Base-by-base conservation (phyloP, 73 alveolate genomes). In the Paramecium octaurelia region DNA sequence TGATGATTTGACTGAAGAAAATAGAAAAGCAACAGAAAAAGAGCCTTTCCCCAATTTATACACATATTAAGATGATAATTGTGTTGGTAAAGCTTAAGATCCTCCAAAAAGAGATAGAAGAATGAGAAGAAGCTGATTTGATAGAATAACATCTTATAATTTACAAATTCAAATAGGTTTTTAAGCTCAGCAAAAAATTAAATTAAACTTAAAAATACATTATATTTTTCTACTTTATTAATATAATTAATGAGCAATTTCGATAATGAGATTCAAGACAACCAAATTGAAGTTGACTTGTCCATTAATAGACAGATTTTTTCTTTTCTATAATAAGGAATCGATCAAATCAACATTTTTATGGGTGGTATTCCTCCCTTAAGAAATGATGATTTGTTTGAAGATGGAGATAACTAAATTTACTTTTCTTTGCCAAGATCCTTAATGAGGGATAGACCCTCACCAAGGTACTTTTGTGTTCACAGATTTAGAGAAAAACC, bases 61-160 rank as follows among this genome's bases (percentile, higher is more conserved):
- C 34, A 14, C 91, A 23, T 23, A 42, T 5, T n/a, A 27, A 23
- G 76, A 80, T 80, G 73, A 48, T 18, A 80, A 80, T 80, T 80
- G 75, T 48, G 91, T 80, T 43, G 91, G 76, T n/a, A 40, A 40
- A 21, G 91, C 54, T 16, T 42, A 42, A 44, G 91, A 80, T 21
- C 64, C 64, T 14, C 16, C 64, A 9, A 42, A 42, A 6, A 80
- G 91, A 80, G 91, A 80, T 44, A 44, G 91, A 80, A 80, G 75
- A 80, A 73, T 73, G 35, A 73, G 87, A 73, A 73, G 87, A 73
- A 40, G 64, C 20, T 73, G 87, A 73, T 29, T 73, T 54, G 35
- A 54, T 54, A 54, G 69, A 54, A 54, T 54, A 54, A 54, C 18
- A 16, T 54, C 31, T 54, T 54, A 54, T 54, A 18, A 54, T 54